Evolutionary conservation across 352 stramenopile genomes (phyloP).

Genomic region (Halophytophthora batemanensis): DNA sequence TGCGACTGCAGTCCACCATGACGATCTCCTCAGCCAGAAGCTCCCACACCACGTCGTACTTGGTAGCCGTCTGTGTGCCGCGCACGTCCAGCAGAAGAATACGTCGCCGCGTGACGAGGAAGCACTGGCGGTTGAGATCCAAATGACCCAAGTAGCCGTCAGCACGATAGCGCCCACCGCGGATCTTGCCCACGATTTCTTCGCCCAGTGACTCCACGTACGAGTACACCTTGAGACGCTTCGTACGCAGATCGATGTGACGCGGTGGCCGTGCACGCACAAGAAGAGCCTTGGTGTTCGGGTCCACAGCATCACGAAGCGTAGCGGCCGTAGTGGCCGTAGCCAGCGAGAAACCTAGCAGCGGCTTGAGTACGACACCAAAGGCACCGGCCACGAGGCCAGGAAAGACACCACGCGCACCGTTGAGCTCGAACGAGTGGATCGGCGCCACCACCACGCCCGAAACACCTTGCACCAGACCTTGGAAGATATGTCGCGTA

Average conservation of each 20-base stretch:
- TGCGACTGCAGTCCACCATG: slow-evolving; percentile 61
- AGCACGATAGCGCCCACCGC: slow-evolving; percentile 64
- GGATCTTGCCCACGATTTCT: slow-evolving; percentile 81
- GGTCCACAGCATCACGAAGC: slow-evolving; percentile 74
- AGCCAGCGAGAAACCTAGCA: slow-evolving; percentile 73
- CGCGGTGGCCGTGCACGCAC: slow-evolving; percentile 74
- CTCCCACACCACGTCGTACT: slow-evolving; percentile 82
- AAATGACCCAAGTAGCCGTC: slow-evolving; percentile 85
- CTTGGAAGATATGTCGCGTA: slow-evolving; percentile 86
- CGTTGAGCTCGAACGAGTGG: slow-evolving; percentile 77
- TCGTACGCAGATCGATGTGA: slow-evolving; percentile 79
- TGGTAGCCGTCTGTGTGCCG: slow-evolving; percentile 30
- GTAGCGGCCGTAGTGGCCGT: slow-evolving; percentile 68
- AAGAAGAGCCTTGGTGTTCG: slow-evolving; percentile 77
- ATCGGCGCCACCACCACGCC: slow-evolving; percentile 83
- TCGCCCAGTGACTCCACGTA: slow-evolving; percentile 87
- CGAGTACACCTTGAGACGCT: slow-evolving; percentile 80
- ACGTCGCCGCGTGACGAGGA: slow-evolving; percentile 81
- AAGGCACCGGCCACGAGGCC: slow-evolving; percentile 77
- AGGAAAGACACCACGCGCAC: slow-evolving; percentile 68
- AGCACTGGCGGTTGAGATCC: slow-evolving; percentile 79
- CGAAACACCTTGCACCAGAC: slow-evolving; percentile 80
- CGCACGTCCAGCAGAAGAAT: slow-evolving; percentile 79
- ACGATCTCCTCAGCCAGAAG: slow-evolving; percentile 76
- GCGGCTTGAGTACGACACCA: slow-evolving; percentile 77